phyloP scores from a whole-genome alignment of 306 rosid genomes.

The Casuarina equisetifolia region DNA sequence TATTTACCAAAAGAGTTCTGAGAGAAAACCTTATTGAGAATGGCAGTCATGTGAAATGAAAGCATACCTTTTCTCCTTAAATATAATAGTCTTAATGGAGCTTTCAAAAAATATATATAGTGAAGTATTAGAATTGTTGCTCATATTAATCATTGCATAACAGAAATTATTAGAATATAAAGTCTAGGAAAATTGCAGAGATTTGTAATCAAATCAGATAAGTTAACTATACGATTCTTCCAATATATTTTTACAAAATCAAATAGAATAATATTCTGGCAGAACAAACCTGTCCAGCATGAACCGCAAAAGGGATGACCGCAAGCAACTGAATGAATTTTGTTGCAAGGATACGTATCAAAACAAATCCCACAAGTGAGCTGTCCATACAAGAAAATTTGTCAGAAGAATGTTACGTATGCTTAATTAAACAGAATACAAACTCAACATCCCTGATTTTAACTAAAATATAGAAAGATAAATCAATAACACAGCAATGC shows the following conservation, averaged over 20 bases:
- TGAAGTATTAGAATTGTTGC: no score
- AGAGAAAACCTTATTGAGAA: neutral
- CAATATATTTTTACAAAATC: neutral
- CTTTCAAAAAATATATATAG: no score
- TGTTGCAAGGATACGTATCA: conserved; percentile 44
- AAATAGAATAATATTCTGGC: neutral
- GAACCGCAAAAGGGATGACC: conserved; percentile 58
- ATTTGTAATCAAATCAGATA: neutral
- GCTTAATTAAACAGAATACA: neutral
- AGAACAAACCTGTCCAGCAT: conserved; percentile 57
- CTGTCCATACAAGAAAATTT: conserved; percentile 35
- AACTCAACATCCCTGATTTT: conserved; percentile 12
- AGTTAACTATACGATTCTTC: neutral
- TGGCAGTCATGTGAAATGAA: no score
- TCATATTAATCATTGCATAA: no score
- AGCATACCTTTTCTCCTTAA: no score
- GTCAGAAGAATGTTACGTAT: conserved; percentile 3
- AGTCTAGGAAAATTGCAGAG: neutral
- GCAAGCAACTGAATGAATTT: conserved; percentile 46
- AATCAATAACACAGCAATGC: neutral
- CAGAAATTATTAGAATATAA: no score
- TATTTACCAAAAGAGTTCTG: neutral
- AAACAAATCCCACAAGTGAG: conserved; percentile 60
- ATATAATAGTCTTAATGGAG: no score
- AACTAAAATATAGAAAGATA: neutral